phyloP scores from a whole-genome alignment of 2,329 filamentous ascomycete genomes.

The Metarhizium guizhouense region DNA sequence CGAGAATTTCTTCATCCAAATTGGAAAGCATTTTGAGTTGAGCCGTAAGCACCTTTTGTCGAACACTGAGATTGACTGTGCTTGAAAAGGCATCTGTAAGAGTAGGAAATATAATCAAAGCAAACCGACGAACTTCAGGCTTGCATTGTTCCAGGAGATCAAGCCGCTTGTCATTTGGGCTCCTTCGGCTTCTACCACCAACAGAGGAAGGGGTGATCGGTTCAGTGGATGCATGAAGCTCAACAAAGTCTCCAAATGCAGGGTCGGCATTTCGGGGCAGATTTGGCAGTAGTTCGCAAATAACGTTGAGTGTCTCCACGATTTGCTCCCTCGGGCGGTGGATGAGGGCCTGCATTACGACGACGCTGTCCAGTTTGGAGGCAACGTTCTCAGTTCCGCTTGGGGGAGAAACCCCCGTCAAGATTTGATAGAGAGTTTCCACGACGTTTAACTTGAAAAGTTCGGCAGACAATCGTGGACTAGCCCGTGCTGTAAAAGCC shows the following conservation, averaged over 20 bases:
- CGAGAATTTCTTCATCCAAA: conserved; percentile 73
- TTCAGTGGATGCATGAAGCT: conserved; percentile 29
- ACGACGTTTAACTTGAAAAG: conserved; percentile 95
- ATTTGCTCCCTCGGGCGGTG: conserved; percentile 93
- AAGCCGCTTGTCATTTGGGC: conserved; percentile 71
- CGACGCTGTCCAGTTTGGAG: conserved; percentile 85
- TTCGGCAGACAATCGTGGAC: conserved; percentile 77
- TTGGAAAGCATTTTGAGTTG: conserved; percentile 98
- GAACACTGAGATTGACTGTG: conserved; percentile 88
- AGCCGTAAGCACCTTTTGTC: conserved; percentile 90
- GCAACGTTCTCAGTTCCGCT: conserved; percentile 67
- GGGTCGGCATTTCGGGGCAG: conserved; percentile 49
- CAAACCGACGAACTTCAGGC: conserved; percentile 80
- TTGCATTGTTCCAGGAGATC: conserved; percentile 76
- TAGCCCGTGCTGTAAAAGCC: conserved; percentile 82
- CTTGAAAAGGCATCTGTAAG: conserved; percentile 95
- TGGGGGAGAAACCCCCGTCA: conserved; percentile 91
- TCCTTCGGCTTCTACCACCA: conserved; percentile 24
- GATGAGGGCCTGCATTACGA: conserved; percentile 98
- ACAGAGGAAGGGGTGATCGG: conserved; percentile 29
- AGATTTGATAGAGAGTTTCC: conserved; percentile 92
- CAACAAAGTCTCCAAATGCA: conserved; percentile 33
- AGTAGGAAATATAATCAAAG: conserved; percentile 86
- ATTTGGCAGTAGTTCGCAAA: conserved; percentile 84
- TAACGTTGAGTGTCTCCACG: conserved; percentile 93